phyloP scores from a whole-genome alignment of 208 protist genomes.

The Trypanosoma lewisi region DNA sequence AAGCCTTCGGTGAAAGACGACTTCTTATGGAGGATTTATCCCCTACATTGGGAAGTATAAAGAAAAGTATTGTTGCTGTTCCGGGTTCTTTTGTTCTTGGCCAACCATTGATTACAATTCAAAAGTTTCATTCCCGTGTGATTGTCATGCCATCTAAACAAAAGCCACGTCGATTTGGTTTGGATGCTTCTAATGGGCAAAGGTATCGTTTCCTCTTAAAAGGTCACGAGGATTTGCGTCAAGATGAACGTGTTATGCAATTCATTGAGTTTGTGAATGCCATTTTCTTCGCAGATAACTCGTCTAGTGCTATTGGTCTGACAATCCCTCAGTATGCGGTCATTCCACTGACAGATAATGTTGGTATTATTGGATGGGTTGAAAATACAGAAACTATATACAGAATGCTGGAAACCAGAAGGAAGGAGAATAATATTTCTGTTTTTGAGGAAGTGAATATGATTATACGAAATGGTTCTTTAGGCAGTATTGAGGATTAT shows the following conservation, averaged over 20 bases:
- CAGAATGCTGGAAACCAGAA: conserved; percentile 85
- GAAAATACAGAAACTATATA: conserved; percentile 97
- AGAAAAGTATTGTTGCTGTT: conserved; percentile 96
- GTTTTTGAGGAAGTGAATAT: conserved; percentile 88
- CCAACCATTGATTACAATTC: conserved; percentile 93
- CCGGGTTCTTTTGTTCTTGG: conserved; percentile 95
- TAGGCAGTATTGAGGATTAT: conserved; percentile 84
- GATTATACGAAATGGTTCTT: conserved; percentile 65
- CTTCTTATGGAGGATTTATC: conserved; percentile 89
- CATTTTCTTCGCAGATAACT: conserved; percentile 92
- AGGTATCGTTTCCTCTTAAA: conserved; percentile 99
- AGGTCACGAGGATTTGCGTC: conserved; percentile 97
- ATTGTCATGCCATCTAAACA: conserved; percentile 99
- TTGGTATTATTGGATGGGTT: conserved; percentile 99
- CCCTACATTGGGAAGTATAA: conserved; percentile 91
- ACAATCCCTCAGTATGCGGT: conserved; percentile 96
- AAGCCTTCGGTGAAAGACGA: conserved; percentile 65
- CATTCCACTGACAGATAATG: conserved; percentile 99
- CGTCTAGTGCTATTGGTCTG: conserved; percentile 83
- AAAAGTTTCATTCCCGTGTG: conserved; percentile 90
- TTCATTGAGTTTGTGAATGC: conserved; percentile 99
- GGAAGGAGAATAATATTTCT: conserved; percentile 61
- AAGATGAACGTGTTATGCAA: conserved; percentile 99
- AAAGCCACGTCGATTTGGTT: conserved; percentile 96
- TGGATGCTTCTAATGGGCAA: conserved; percentile 94